These are phyloP conservation scores for Monilinia fructigena DNA, from an alignment of 2,329 filamentous ascomycete species.

Conservation along the genomic window DNA sequence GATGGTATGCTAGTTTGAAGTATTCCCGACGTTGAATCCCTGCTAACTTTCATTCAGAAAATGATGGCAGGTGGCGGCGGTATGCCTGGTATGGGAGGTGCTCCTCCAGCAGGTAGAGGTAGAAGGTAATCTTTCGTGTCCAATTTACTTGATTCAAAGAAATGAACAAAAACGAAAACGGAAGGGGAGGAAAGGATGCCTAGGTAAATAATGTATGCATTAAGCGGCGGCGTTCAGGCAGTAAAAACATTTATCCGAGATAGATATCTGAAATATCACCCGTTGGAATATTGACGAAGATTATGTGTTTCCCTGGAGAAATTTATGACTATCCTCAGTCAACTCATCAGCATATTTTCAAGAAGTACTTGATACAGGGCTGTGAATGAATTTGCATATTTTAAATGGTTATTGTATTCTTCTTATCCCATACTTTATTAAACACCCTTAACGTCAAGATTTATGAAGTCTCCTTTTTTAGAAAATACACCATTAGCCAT, in stretches of 20 bases:
- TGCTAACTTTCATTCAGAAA: conserved; percentile 43
- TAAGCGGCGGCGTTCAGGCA: conserved; percentile 22
- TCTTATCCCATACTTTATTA: not conserved
- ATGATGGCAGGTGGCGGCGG: conserved; percentile 47
- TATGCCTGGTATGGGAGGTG: conserved; percentile 40
- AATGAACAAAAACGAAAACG: conserved; percentile 7
- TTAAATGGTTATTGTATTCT: not conserved
- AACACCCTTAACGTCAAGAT: not conserved
- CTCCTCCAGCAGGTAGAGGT: conserved; percentile 34
- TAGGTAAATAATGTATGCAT: conserved; percentile 23
- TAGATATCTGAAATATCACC: conserved; percentile 10
- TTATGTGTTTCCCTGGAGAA: not conserved
- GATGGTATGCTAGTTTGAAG: conserved; percentile 1
- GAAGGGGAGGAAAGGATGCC: conserved; percentile 1
- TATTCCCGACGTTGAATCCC: not conserved
- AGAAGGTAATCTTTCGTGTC: conserved; percentile 28
- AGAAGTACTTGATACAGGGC: not conserved
- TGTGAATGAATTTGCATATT: not conserved
- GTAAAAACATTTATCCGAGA: conserved; percentile 8
- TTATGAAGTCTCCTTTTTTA: not conserved
- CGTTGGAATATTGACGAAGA: not conserved
- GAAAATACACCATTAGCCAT: too few species aligned
- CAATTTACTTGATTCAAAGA: conserved; percentile 5
- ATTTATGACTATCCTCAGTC: not conserved
- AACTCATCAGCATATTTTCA: not conserved